phyloP scores from a whole-genome alignment of 225 moss, liverwort and hornwort genomes.

The Pleurozium schreberi region DNA sequence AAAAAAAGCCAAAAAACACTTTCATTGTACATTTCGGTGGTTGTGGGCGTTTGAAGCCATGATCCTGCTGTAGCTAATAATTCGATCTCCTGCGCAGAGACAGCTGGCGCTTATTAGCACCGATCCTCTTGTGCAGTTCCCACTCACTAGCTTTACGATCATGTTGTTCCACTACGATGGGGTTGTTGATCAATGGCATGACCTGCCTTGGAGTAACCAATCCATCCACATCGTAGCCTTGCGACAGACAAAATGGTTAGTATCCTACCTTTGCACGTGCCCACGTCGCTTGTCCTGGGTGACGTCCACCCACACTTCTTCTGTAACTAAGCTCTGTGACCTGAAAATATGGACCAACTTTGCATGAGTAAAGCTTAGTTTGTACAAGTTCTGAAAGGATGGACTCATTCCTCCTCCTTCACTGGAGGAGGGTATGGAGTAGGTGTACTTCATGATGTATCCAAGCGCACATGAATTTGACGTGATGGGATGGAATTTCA shows the following conservation, averaged over 20 bases:
- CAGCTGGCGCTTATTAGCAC: background rate
- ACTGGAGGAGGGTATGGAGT: background rate
- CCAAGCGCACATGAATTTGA: background rate
- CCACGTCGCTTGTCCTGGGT: background rate
- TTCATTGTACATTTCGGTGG: too few relatives aligned
- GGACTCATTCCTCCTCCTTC: background rate
- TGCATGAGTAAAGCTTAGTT: too few relatives aligned
- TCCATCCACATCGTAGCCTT: slow-evolving; percentile 28
- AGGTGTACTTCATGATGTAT: background rate
- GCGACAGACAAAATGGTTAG: slow-evolving; percentile 39
- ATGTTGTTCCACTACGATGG: slow-evolving; percentile 48
- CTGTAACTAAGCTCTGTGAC: background rate
- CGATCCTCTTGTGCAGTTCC: slow-evolving; percentile 15
- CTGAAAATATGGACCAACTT: background rate
- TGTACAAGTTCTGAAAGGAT: background rate
- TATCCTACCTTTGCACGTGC: background rate
- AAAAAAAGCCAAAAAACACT: too few relatives aligned
- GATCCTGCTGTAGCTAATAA: background rate
- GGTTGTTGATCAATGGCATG: slow-evolving; percentile 29
- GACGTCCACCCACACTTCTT: background rate
- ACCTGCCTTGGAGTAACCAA: slow-evolving; percentile 34
- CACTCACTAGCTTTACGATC: slow-evolving; percentile 13
- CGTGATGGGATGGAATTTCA: background rate
- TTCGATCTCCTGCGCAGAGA: background rate
- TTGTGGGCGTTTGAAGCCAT: background rate